phyloP scores from a whole-genome alignment of 2,329 filamentous ascomycete genomes.

The Talaromyces atroroseus region DNA sequence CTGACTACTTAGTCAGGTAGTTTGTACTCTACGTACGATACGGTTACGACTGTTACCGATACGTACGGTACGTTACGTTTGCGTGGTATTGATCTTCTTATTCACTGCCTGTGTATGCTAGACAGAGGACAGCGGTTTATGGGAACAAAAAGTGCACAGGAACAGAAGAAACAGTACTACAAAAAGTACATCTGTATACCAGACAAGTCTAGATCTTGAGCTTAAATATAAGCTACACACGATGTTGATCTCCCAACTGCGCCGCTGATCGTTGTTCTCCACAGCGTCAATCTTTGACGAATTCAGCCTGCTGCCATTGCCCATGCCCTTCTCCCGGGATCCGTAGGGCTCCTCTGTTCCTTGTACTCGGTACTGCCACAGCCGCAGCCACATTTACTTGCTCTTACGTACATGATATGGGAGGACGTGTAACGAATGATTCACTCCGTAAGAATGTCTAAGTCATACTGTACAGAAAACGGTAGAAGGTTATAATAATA shows the following conservation, averaged over 20 bases:
- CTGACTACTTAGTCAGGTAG: too few relatives aligned
- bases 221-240: neutral
- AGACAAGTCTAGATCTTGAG: neutral
- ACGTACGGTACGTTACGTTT: neutral
- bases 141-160: too few relatives aligned
- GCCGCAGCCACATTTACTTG: too few relatives aligned
- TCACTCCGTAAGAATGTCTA: too few relatives aligned
- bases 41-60: neutral
- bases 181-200: neutral
- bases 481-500: too few relatives aligned
- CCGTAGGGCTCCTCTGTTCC: neutral
- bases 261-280: neutral
- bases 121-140: too few relatives aligned
- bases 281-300: neutral
- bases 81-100: neutral
- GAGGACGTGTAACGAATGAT: too few relatives aligned
- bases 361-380: neutral
- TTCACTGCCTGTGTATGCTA: neutral
- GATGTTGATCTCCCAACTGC: neutral
- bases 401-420: too few relatives aligned
- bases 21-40: neutral
- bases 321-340: neutral
- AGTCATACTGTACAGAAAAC: too few relatives aligned
- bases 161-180: neutral
- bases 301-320: neutral